Percentiles rank a stretch among this genome's conserved stretches.
These are phyloP conservation scores for Rhodotorula diobovata DNA, from an alignment of 768 basidiomycete genomes.

Conservation along the genomic window DNA sequence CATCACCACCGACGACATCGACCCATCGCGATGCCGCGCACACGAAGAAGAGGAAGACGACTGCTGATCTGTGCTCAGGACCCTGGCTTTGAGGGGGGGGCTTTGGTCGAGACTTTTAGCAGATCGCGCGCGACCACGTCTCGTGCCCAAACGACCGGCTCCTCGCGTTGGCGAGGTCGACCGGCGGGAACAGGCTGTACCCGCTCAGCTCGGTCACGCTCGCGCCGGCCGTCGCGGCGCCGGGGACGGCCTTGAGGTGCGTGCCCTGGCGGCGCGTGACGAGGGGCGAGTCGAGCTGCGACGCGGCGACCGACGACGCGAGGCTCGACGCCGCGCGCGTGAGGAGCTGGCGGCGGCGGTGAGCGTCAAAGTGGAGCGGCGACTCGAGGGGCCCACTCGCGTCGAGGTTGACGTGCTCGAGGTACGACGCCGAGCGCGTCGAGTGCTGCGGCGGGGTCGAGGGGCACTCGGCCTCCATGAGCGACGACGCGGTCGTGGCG, in stretches of 20 bases:
- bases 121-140: slow-evolving; percentile 16
- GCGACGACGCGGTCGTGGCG: not conserved
- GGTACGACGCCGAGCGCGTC: not conserved
- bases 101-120: not conserved
- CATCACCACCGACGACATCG: no score
- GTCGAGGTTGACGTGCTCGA: slow-evolving; percentile 20
- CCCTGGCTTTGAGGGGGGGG: not conserved
- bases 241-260: not conserved
- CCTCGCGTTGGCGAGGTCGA: slow-evolving; percentile 12
- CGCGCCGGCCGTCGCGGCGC: not conserved
- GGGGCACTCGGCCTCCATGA: slow-evolving; percentile 4
- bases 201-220: not conserved
- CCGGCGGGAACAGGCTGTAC: slow-evolving; percentile 25
- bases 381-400: slow-evolving; percentile 27
- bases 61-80: slow-evolving; percentile 16
- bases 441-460: not conserved
- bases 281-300: slow-evolving; percentile 1
- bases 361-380: slow-evolving; percentile 1
- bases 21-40: not conserved
- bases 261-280: not conserved
- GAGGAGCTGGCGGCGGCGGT: not conserved
- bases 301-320: not conserved
- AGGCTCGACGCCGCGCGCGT: slow-evolving; percentile 1
- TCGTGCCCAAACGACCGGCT: slow-evolving; percentile 31
- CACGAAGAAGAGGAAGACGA: not conserved